Conservation (phyloP, 1,284 basidiomycete species). For the Baeospora myosura region DNA sequence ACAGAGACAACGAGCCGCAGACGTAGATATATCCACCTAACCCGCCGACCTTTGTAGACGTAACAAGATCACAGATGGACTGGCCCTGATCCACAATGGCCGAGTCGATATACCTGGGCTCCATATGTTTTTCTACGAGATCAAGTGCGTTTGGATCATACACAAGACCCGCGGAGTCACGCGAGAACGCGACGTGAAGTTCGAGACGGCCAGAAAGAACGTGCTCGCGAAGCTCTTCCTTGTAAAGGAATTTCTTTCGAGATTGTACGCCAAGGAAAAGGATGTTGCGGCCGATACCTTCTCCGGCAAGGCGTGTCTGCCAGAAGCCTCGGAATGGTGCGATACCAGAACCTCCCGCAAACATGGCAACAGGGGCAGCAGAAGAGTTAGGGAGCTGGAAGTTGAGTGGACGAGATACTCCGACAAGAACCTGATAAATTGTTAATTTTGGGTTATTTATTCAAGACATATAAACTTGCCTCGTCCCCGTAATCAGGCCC, state of each 20-base stretch:
- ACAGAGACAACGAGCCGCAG: conserved; percentile 9
- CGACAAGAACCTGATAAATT: conserved; percentile 10
- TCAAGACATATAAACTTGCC: not conserved
- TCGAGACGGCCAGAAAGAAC: conserved; percentile 8
- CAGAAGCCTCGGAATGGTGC: conserved; percentile 11
- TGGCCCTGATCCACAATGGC: conserved; percentile 10
- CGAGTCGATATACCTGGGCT: conserved; percentile 9
- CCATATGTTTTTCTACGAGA: conserved; percentile 10
- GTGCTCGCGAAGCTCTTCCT: conserved; percentile 9
- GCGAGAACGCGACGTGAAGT: conserved; percentile 10
- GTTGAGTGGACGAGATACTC: conserved; percentile 10
- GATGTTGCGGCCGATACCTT: conserved; percentile 9
- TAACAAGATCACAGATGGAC: conserved; percentile 8
- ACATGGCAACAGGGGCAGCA: conserved; percentile 11
- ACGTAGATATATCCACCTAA: conserved; percentile 9
- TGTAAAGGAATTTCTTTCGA: conserved; percentile 9
- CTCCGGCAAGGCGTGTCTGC: conserved; percentile 10
- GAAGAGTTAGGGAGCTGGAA: conserved; percentile 11
- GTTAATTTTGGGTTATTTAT: too few relatives aligned
- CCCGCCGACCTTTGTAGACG: conserved; percentile 11
- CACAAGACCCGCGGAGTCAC: conserved; percentile 7
- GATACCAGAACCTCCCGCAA: conserved; percentile 10
- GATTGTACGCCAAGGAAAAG: conserved; percentile 11
- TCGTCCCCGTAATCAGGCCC: conserved; percentile 4
- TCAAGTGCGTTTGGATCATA: conserved; percentile 9